Evolutionary conservation across 2,329 filamentous ascomycete genomes (phyloP), one percentile per base, ranked within the genome.

Genomic region (Botrytis porri): DNA sequence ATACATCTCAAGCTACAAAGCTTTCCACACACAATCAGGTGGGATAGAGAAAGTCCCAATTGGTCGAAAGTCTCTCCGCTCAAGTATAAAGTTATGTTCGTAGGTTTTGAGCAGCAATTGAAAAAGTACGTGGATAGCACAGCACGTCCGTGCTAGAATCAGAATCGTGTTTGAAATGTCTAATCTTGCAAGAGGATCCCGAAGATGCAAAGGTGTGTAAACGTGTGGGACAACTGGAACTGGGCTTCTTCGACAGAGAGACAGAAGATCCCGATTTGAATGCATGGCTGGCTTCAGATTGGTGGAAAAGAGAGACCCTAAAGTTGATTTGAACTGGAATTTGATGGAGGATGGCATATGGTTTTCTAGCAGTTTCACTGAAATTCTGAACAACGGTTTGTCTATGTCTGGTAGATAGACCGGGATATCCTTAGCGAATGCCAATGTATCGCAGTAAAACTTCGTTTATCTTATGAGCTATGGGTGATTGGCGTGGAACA

Each of bases 21-120:
- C 20, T 22, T 1, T 4, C 12, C 0, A 5, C 32, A 1, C 2
- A 10, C 2, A 6, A n/a, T n/a, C 12, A 0, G 1, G 9, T 37
- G 57, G 32, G 57, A 37, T 25, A 4, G 14, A 14, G 5, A 7
- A 0, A 1, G 0, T 4, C 25, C 22, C 0, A 0, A 60, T 25
- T 60, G 9, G 57, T 60, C 20, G 32, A 12, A 4, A 3, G 4
- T 25, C 14, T 60, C 32, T 32, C 32, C 9, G 9, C 32, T 60
- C 0, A 3, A 37, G 18, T 37, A 37, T 25, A 60, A 60, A 35
- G 4, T 60, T 0, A 60, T 60, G 22, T 8, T 60, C 9, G 32
- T 60, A 22, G 57, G 57, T 1, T 20, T 59, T 4, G 7, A 59
- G 7, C 0, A 20, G 54, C 14, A 0, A 12, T 12, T 3, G 10